Base-by-base conservation (phyloP, 768 basidiomycete genomes). In the Dacryopinax primogenitus region DNA sequence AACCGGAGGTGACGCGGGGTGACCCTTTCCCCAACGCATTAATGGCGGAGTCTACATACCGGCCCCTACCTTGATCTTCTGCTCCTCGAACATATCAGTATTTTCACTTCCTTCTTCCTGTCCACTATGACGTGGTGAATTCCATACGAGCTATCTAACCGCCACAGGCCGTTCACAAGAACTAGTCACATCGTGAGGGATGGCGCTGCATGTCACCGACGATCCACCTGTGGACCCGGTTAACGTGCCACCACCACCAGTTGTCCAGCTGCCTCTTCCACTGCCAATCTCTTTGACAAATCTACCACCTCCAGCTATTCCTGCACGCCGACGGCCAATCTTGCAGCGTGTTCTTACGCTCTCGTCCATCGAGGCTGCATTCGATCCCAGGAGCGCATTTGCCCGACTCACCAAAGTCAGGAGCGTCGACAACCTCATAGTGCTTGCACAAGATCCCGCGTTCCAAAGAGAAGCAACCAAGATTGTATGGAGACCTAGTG, bases 201-300 rank as follows among this genome's bases (percentile, higher is more conserved):
- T 58, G 51, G 51, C 32, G 4, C 21, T 58, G 51, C 51, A 58
- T 30, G 51, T 58, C 51, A 58, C 51, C 26, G 51, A 58, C 26
- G 51, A 58, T 23, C 51, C 51, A 58, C 51, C 51, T 3, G 26
- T 18, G 26, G 51, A 58, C 51, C 51, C 51, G 26, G 23, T 4
- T 3, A 32, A 58, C 51, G 26, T 58, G 3, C 51, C 51, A 3
- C 51, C 23, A 18, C 51, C 23, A 11, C 51, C 51, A 58, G 30
- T 32, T 30, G 26, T 58, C 9, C 23, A 58, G 26, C 26, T 58
- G 18, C 51, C 51, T 30, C 23, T 32, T 6, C 30, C 51, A 9
- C 32, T 58, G 32, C 51, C 51, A 3, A 32, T 58, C 23, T 30
- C 51, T 28, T 18, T 58, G 9, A 58, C 51, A 4, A 30, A 30